phyloP scores from a whole-genome alignment of 2,329 filamentous ascomycete genomes.

The Phoma sp. region DNA sequence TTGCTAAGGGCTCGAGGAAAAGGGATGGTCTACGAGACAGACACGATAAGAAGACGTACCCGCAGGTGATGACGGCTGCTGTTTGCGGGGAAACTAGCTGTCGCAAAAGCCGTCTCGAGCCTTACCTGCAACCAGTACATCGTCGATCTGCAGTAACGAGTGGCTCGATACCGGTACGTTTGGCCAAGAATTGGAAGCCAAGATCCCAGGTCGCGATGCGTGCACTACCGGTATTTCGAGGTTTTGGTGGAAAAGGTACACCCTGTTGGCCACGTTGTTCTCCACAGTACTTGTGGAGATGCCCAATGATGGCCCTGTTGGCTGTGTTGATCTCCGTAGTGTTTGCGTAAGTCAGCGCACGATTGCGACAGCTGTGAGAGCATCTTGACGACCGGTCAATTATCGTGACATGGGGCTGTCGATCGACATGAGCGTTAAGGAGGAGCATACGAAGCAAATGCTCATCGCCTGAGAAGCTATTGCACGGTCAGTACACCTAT shows the following conservation, averaged over 20 bases:
- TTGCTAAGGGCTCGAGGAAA: not conserved
- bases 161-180: not conserved
- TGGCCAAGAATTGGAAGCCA: not conserved
- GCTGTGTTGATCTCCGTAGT: not conserved
- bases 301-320: no score
- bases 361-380: not conserved
- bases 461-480: not conserved
- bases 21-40: not conserved
- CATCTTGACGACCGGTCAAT: not conserved
- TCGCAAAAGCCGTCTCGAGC: not conserved
- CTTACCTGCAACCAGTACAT: not conserved
- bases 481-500: not conserved
- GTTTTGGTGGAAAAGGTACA: not conserved
- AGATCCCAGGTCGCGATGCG: not conserved
- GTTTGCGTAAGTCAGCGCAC: not conserved
- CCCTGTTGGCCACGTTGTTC: not conserved
- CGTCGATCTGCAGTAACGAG: not conserved
- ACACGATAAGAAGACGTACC: slow-evolving; percentile 5
- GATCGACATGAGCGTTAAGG: not conserved
- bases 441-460: no score
- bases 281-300: not conserved
- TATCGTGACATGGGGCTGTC: not conserved
- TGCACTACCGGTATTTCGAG: no score
- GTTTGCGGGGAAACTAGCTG: not conserved
- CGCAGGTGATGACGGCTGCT: not conserved